Evolutionary conservation across 345 rosid species (phyloP), one percentile per base, ranked within the genome.

Genomic region (Tarenaya hassleriana): DNA sequence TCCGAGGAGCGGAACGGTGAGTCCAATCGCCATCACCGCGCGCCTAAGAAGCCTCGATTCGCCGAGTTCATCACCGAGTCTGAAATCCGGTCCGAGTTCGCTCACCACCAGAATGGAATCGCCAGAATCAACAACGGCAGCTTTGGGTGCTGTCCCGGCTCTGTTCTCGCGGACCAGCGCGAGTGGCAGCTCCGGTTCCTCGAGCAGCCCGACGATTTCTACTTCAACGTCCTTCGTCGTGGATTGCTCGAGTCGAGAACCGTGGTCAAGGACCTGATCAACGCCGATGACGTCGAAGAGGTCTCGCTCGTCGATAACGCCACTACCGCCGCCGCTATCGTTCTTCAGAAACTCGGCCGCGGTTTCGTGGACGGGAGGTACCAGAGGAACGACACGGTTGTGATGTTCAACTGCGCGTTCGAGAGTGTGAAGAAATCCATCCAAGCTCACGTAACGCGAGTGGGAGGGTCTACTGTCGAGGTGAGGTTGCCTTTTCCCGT

Each of bases 61-160:
- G 1, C 61, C 29, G 41, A 27, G 13, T 15, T 60, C 16, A 58
- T 79, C 33, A 49, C 80, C 34, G 83, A 69, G 7, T 10, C 67
- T 4, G 81, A 78, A 61, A 78, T 86, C 63, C 63, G 27, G 15
- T 68, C 70, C 15, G 85, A 86, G 67, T 85, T 85, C 78, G 68
- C 95, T 29, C 95, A 85, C 78, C 95, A 85, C 73, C 69, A 65
- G 3, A 58, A 66, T 10, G 74, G 70, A 33, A 43, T 82, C 7
- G 81, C 87, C 14, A 62, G 87, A 38, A 75, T 85, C 68, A 85
- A 85, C 67, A 85, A 82, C 76, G 95, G 90, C 15, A 85, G 95
- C 73, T 85, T 76, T 67, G 95, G 95, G 3, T 72, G 90, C 67
- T 85, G 90, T 34, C 95, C 90, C 1, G 45, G 73, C 29, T 82